A percentile compares a stretch with the other conserved stretches of the same genome.
phyloP scores from a whole-genome alignment of 495 filamentous ascomycete genomes.

The Talaromyces proteolyticus region DNA sequence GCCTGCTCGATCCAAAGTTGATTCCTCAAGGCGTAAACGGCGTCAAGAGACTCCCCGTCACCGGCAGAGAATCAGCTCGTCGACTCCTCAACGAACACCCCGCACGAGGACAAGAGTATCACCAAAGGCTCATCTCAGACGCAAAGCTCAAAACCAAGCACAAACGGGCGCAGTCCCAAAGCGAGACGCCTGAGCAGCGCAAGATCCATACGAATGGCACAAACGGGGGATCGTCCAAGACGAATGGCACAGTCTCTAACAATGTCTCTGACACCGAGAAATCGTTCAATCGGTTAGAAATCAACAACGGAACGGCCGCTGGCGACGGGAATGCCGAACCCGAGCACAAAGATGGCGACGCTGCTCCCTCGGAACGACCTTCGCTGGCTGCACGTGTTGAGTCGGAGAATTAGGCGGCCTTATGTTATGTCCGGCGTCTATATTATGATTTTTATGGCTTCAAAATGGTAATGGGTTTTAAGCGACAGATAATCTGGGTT shows the following conservation, averaged over 20 bases:
- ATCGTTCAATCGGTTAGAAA: neutral
- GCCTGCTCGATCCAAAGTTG: constrained; percentile 61
- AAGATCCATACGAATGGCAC: neutral
- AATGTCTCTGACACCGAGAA: neutral
- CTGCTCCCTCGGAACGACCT: neutral
- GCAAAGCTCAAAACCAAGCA: neutral
- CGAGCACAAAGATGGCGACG: neutral
- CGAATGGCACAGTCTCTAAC: neutral
- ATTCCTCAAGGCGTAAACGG: constrained; percentile 41
- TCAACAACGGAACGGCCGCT: neutral
- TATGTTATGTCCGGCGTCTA: neutral
- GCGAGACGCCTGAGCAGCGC: neutral
- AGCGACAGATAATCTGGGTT: too few species aligned
- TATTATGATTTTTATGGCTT: too few species aligned
- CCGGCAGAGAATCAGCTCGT: constrained; percentile 58
- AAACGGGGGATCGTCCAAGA: neutral
- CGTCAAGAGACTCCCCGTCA: constrained; percentile 61
- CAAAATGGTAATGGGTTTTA: too few species aligned
- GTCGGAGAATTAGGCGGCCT: neutral
- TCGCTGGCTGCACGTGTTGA: constrained; percentile 1
- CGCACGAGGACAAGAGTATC: constrained; percentile 32
- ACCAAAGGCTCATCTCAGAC: constrained; percentile 23
- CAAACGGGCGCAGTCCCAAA: neutral
- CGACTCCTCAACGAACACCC: constrained; percentile 60
- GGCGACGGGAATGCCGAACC: neutral